Evolutionary conservation across 2,329 filamentous ascomycete genomes (phyloP), one percentile per base, ranked within the genome.

Genomic region (Trichoderma sp.): DNA sequence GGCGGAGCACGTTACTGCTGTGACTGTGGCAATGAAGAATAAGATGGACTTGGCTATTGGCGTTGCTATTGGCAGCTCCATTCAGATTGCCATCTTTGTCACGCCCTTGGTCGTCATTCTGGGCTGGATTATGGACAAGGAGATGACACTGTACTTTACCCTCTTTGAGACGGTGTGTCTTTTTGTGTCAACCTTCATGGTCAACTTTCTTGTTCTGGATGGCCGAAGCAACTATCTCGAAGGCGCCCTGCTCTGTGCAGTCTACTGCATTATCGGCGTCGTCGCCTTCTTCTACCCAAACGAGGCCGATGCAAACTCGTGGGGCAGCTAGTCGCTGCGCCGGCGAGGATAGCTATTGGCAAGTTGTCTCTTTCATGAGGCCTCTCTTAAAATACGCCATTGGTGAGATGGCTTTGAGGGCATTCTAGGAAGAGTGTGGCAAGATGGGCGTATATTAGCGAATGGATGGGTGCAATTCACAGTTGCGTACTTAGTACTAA

Each of bases 221-320:
- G 92, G 92, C 12, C 86, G 93, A 76, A 93, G 90, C 76, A 96
- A 96, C 76, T 96, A 95, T 74, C 86, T 96, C 13, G 92, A 96
- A 80, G 92, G 92, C 15, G 89, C 89, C 2, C 76, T 92, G 50
- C 77, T 92, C 32, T 88, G 87, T 71, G 85, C 88, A 1, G 87
- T 88, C 4, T 91, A 91, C 74, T 80, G 91, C 59, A 91, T 91
- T 69, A 91, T 91, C 71, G 84, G 83, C 1, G 82, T 90, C 2
- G 86, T 88, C 8, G 88, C 89, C 0, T 90, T 89, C 73, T 91
- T 88, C 74, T 91, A 90, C 69, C 89, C 89, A 0, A 80, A 81
- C 39, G 80, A 78, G 2, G 72, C 76, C 3, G 81, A 87, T 15
- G 81, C 83, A 5, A 87, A 82, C 67, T 75, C 70, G 8, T 79